A percentile compares a stretch with the other conserved stretches of the same genome.
Conservation (phyloP, 78 protist genomes). For the slime mould (Dictyostelium discoideum) region dicty_2.7 NC_007091.3:987001-987500, state of each 20-base stretch:
- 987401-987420: constrained; percentile 27
- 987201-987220: neutral
- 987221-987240: neutral
- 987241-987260: neutral
- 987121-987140: neutral
- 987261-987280: neutral
- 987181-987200: neutral
- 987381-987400: constrained; percentile 1
- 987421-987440: neutral
- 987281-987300: constrained; percentile 45
- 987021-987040: neutral
- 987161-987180: neutral
- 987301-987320: constrained; percentile 48
- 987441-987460: neutral
- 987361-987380: constrained; percentile 28
- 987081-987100: neutral
- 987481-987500: neutral
- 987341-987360: constrained; percentile 73
- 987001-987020: constrained; percentile 61
- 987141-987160: neutral
- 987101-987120: neutral
- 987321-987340: constrained; percentile 49
- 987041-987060: constrained; percentile 1
- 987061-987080: neutral
- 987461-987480: neutral